Percentiles rank a stretch among this genome's conserved stretches.
Evolutionary conservation across 768 basidiomycete genomes (phyloP).

Genomic region (Boletus speciosus): DNA sequence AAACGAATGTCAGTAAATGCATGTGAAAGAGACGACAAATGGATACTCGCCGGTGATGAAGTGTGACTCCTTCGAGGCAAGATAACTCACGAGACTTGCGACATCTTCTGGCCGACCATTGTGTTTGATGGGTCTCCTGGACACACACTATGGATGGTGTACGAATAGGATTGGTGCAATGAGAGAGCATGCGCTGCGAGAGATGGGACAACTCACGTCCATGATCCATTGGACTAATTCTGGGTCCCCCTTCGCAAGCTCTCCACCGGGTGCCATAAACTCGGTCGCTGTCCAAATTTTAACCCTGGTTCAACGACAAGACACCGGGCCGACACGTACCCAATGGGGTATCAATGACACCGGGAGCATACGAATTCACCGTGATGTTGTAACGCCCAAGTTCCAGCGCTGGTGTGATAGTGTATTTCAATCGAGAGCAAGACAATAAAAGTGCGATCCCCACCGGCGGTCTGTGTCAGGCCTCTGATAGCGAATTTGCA

Average conservation of each 20-base stretch:
- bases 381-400: slow-evolving; percentile 35
- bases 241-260: background rate
- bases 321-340: slow-evolving; percentile 18
- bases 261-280: background rate
- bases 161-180: background rate
- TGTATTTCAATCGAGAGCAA: background rate
- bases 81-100: slow-evolving; percentile 35
- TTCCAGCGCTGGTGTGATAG: slow-evolving; percentile 21
- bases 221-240: background rate
- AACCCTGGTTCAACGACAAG: background rate
- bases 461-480: slow-evolving; percentile 40
- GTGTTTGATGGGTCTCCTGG: slow-evolving; percentile 6
- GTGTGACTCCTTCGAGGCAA: slow-evolving; percentile 35
- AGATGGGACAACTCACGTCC: slow-evolving; percentile 1
- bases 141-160: background rate
- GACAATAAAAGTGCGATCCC: background rate
- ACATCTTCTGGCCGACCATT: slow-evolving; percentile 32
- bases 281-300: background rate
- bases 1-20: background rate
- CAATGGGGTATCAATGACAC: slow-evolving; percentile 29
- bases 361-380: slow-evolving; percentile 41
- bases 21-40: background rate
- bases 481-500: slow-evolving; percentile 42
- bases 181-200: background rate
- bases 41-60: slow-evolving; percentile 33